Evolutionary conservation across 2,329 filamentous ascomycete genomes (phyloP).

Genomic region (Pleomassaria siparia): DNA sequence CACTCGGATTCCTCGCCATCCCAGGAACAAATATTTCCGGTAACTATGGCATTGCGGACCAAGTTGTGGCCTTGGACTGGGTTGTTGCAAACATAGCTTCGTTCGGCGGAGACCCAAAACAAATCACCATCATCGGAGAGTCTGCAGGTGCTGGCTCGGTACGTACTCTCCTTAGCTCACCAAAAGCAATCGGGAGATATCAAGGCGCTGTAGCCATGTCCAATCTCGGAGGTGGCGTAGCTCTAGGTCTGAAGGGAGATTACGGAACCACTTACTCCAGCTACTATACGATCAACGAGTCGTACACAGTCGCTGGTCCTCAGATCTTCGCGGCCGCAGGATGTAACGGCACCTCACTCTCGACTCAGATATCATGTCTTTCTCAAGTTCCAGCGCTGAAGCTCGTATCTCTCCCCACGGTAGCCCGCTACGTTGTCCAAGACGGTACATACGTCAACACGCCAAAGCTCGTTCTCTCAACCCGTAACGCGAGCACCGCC

Average conservation of each 20-base stretch:
- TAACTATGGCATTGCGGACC: conserved; percentile 57
- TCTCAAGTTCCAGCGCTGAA: conserved; percentile 48
- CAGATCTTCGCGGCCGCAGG: conserved; percentile 55
- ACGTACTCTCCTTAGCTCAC: conserved; percentile 56
- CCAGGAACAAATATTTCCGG: conserved; percentile 58
- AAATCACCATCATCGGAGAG: conserved; percentile 51
- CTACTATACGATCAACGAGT: conserved; percentile 59
- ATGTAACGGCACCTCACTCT: conserved; percentile 51
- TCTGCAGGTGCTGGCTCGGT: conserved; percentile 59
- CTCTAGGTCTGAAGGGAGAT: conserved; percentile 56
- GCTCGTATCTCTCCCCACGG: conserved; percentile 44
- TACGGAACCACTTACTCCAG: conserved; percentile 61
- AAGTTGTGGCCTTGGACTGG: conserved; percentile 54
- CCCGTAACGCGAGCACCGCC: conserved; percentile 47
- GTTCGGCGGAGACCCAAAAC: conserved; percentile 52
- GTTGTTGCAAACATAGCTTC: conserved; percentile 47
- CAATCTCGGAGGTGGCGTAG: conserved; percentile 59
- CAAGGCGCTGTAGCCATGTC: conserved; percentile 53
- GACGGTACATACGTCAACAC: conserved; percentile 60
- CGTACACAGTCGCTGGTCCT: conserved; percentile 52
- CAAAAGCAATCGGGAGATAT: conserved; percentile 50
- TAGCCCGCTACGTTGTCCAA: conserved; percentile 58
- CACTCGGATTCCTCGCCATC: conserved; percentile 61
- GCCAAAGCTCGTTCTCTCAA: conserved; percentile 50
- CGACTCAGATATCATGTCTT: conserved; percentile 57